Percentiles rank a stretch among this genome's conserved stretches.
These are phyloP conservation scores for Pseudogymnoascus verrucosus DNA, from an alignment of 2,329 filamentous ascomycete species.

Conservation along the genomic window DNA sequence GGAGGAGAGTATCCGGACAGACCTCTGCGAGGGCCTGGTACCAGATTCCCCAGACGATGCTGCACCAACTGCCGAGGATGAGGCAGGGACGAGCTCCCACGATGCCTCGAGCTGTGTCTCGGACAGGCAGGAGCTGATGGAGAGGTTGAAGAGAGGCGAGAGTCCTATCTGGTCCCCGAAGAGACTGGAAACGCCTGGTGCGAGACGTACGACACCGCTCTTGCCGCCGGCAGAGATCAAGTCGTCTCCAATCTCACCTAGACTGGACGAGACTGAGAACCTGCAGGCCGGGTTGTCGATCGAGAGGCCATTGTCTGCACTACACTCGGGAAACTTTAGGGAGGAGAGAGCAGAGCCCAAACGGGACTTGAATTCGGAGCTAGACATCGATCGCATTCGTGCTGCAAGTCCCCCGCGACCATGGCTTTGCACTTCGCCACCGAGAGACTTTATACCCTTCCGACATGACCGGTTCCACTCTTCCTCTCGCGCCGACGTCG, in stretches of 20 bases:
- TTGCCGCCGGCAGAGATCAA: conserved; percentile 29
- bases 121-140: conserved; percentile 72
- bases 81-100: conserved; percentile 9
- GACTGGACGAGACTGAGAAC: conserved; percentile 33
- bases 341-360: conserved; percentile 21
- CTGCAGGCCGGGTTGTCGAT: conserved; percentile 41
- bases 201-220: conserved; percentile 23
- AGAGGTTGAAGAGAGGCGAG: conserved; percentile 72
- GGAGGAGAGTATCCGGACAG: conserved; percentile 53
- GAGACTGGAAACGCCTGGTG: conserved; percentile 41
- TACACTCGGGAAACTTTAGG: conserved; percentile 62
- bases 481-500: conserved; percentile 6
- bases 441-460: conserved; percentile 42
- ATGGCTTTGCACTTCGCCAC: conserved; percentile 51
- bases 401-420: conserved; percentile 19
- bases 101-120: conserved; percentile 32
- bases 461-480: conserved; percentile 29
- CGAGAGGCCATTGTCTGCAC: conserved; percentile 44
- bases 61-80: conserved; percentile 29
- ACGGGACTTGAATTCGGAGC: conserved; percentile 11
- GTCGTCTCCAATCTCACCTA: conserved; percentile 18
- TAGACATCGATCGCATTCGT: conserved; percentile 10
- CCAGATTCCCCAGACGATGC: conserved; percentile 21
- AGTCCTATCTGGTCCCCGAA: conserved; percentile 66
- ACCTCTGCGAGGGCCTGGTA: conserved; percentile 52